phyloP scores from a whole-genome alignment of 139 green algal genomes.

The Micractinium sp. region DNA sequence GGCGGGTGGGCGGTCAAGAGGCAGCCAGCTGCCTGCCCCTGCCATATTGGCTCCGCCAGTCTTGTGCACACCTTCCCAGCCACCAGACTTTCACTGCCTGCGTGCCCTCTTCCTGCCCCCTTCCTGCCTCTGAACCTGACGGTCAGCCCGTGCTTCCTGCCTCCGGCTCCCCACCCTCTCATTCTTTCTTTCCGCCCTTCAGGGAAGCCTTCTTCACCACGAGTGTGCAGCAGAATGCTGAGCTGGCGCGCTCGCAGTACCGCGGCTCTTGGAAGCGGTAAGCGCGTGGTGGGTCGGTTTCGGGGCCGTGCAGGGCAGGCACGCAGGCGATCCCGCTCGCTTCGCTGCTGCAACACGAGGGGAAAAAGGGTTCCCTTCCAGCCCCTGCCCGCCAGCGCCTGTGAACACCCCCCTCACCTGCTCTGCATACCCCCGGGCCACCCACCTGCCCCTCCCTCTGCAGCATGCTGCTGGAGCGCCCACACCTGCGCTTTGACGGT shows the following conservation, averaged over 20 bases:
- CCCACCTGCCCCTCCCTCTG: no score
- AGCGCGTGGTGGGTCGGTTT: no score
- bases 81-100: not conserved
- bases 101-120: no score
- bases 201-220: conserved; percentile 58
- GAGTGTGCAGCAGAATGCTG: conserved; percentile 23
- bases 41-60: not conserved
- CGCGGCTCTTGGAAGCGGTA: conserved; percentile 65
- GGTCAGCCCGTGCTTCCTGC: not conserved
- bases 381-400: no score
- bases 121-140: not conserved
- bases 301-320: no score
- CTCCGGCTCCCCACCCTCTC: not conserved
- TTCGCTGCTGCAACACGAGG: no score
- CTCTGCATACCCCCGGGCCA: no score
- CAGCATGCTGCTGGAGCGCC: conserved; percentile 75
- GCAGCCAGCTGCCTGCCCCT: no score
- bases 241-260: conserved; percentile 48
- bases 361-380: no score
- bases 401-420: no score
- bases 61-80: not conserved
- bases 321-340: no score
- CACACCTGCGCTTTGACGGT: conserved; percentile 53
- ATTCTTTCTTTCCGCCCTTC: conserved; percentile 31
- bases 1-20: not conserved